These are phyloP conservation scores for Boletus tomentosulus DNA, from an alignment of 768 basidiomycete species.

Conservation along the genomic window DNA sequence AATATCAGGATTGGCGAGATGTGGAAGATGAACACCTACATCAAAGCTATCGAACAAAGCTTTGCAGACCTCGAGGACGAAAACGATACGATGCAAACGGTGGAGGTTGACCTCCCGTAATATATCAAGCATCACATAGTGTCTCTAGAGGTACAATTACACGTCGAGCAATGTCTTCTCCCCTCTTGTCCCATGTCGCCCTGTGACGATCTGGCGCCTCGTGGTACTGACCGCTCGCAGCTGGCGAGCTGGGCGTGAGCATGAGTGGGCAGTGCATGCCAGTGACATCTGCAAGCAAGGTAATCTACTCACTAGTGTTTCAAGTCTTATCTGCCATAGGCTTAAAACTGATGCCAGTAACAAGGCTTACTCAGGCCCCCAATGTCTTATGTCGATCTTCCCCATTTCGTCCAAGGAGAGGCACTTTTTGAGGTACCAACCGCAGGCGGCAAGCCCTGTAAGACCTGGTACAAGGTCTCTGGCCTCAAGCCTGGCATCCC, in stretches of 20 bases:
- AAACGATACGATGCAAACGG: constrained; percentile 15
- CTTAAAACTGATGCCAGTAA: too few species aligned
- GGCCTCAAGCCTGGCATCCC: constrained; percentile 32
- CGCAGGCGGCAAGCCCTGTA: constrained; percentile 32
- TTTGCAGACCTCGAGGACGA: constrained; percentile 53
- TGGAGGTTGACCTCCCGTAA: constrained; percentile 20
- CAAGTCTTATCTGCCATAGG: too few species aligned
- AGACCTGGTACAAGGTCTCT: constrained; percentile 43
- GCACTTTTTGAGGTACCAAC: constrained; percentile 23
- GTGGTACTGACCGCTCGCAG: too few species aligned
- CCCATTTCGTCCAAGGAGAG: constrained; percentile 29
- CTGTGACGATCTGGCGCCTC: too few species aligned
- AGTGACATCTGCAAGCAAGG: too few species aligned
- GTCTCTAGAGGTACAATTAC: too few species aligned
- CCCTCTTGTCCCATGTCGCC: too few species aligned
- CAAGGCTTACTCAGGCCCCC: not conserved
- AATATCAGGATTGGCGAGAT: constrained; percentile 70
- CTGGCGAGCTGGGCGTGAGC: too few species aligned
- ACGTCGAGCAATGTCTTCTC: too few species aligned
- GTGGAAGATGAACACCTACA: constrained; percentile 82
- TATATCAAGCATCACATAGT: not conserved
- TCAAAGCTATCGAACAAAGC: constrained; percentile 63
- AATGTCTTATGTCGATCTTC: constrained; percentile 26
- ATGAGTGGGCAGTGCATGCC: too few species aligned
- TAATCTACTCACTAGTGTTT: too few species aligned